phyloP scores from a whole-genome alignment of 1,139 yeast species.

The Spencermartinsiella ligniputridi region DNA sequence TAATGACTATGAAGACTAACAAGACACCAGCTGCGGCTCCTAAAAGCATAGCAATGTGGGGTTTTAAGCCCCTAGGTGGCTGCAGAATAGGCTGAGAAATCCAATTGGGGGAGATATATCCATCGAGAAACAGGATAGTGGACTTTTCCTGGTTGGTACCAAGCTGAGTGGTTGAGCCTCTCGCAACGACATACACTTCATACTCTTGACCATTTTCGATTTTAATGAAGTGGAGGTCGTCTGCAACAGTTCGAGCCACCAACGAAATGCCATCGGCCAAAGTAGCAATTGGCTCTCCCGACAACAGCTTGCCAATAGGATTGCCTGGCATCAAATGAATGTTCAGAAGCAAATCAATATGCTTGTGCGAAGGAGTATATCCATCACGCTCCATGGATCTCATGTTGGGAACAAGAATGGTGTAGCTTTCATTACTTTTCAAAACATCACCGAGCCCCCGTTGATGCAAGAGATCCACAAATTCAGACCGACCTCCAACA shows the following conservation, averaged over 20 bases:
- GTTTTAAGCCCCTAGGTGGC: conserved; percentile 31
- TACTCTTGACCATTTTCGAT: conserved; percentile 52
- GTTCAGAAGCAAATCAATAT: conserved; percentile 52
- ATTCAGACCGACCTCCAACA: conserved; percentile 41
- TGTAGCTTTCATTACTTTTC: conserved; percentile 39
- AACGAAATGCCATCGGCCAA: conserved; percentile 42
- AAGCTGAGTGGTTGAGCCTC: conserved; percentile 56
- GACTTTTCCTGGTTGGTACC: conserved; percentile 14
- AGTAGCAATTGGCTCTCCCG: conserved; percentile 37
- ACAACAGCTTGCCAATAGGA: conserved; percentile 37
- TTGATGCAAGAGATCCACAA: conserved; percentile 46
- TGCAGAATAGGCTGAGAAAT: conserved; percentile 31
- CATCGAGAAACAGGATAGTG: conserved; percentile 69
- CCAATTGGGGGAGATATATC: conserved; percentile 67
- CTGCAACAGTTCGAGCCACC: conserved; percentile 38
- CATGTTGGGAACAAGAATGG: conserved; percentile 71
- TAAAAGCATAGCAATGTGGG: conserved; percentile 33
- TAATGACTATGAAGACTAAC: conserved; percentile 25
- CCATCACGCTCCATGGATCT: conserved; percentile 50
- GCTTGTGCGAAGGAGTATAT: conserved; percentile 39
- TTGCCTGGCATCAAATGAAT: conserved; percentile 66
- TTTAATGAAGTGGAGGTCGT: conserved; percentile 33
- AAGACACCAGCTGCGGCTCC: conserved; percentile 37
- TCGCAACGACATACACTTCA: conserved; percentile 59
- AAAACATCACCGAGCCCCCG: conserved; percentile 36